These are phyloP conservation scores for Arthrobotrys conoides DNA, from an alignment of 2,329 filamentous ascomycete genomes.

Conservation along the genomic window DNA sequence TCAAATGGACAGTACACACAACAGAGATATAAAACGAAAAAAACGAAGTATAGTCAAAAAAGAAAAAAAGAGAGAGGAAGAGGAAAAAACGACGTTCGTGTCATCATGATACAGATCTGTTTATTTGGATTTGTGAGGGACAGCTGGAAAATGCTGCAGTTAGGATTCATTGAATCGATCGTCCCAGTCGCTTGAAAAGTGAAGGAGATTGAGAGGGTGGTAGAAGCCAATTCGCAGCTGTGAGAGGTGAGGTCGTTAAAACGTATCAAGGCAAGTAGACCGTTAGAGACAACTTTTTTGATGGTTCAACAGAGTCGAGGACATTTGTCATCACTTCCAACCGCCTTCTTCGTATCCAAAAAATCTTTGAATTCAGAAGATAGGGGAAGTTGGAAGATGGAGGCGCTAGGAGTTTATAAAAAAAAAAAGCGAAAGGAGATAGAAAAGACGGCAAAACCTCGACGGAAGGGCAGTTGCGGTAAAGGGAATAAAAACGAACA, in stretches of 20 bases:
- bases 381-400: background rate
- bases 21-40: constrained; percentile 12
- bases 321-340: constrained; percentile 58
- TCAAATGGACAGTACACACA: constrained; percentile 28
- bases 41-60: background rate
- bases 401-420: constrained; percentile 46
- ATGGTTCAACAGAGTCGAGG: constrained; percentile 61
- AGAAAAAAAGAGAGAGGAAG: constrained; percentile 62
- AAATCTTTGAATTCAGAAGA: background rate
- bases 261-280: constrained; percentile 59
- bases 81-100: constrained; percentile 49
- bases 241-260: constrained; percentile 49
- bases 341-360: constrained; percentile 61
- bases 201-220: constrained; percentile 17
- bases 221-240: constrained; percentile 19
- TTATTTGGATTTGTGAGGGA: constrained; percentile 34
- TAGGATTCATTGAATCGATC: constrained; percentile 20
- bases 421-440: constrained; percentile 66
- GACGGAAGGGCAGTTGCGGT: constrained; percentile 44
- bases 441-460: constrained; percentile 44
- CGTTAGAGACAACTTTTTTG: constrained; percentile 61
- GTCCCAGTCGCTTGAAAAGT: constrained; percentile 22
- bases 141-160: constrained; percentile 21
- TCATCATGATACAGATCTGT: constrained; percentile 61
- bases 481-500: constrained; percentile 45